These are phyloP conservation scores for Hypoxylon rubiginosum DNA, from an alignment of 2,329 filamentous ascomycete genomes.

Conservation along the genomic window DNA sequence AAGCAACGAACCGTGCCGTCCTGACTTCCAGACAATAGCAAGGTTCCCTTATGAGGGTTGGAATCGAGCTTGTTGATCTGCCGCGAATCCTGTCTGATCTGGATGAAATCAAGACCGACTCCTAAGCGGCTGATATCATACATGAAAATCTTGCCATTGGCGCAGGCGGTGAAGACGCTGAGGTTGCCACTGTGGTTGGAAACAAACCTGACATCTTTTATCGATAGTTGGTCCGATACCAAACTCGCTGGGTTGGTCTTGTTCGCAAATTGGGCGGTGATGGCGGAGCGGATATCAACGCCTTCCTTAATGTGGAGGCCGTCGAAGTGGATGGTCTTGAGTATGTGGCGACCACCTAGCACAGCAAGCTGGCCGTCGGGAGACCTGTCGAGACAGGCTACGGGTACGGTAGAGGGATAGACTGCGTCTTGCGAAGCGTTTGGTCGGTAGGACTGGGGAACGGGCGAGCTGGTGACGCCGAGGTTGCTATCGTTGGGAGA, in stretches of 20 bases:
- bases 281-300: conserved; percentile 69
- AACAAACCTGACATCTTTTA: conserved; percentile 72
- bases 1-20: conserved; percentile 74
- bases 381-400: conserved; percentile 70
- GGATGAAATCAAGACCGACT: conserved; percentile 66
- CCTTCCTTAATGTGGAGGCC: conserved; percentile 67
- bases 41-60: conserved; percentile 70
- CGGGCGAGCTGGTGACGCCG: conserved; percentile 62
- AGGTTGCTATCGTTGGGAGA: conserved; percentile 61
- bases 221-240: conserved; percentile 70
- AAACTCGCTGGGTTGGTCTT: conserved; percentile 57
- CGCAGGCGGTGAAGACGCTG: conserved; percentile 73
- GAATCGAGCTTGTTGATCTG: conserved; percentile 75
- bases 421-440: conserved; percentile 68
- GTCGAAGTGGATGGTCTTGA: conserved; percentile 71
- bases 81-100: conserved; percentile 71
- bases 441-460: conserved; percentile 63
- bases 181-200: conserved; percentile 60
- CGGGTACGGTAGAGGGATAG: conserved; percentile 65
- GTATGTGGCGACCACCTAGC: conserved; percentile 70
- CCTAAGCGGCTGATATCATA: conserved; percentile 70
- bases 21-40: conserved; percentile 73
- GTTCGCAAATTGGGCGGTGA: conserved; percentile 63
- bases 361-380: conserved; percentile 69
- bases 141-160: conserved; percentile 74